Evolutionary conservation across 495 filamentous ascomycete genomes (phyloP).

Genomic region (Aspergillus bridgeri): DNA sequence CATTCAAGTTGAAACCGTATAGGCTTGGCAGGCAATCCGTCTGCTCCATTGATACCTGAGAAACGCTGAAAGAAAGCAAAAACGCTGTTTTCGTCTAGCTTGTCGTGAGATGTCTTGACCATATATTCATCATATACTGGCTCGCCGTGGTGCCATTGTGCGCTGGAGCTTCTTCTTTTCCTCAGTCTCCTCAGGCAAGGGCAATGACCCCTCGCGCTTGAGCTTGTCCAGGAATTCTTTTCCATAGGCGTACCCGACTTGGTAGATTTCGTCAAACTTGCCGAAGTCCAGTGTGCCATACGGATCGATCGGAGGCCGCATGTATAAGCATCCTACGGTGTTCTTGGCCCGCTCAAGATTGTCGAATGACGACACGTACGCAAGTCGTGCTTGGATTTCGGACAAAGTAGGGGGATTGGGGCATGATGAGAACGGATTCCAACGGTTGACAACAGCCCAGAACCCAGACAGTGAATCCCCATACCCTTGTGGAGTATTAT

Average conservation of each 20-base stretch:
- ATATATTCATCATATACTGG: conserved; percentile 69
- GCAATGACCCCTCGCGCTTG: conserved; percentile 69
- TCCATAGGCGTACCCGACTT: conserved; percentile 82
- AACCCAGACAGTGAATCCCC: conserved; percentile 93
- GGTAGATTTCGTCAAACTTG: conserved; percentile 95
- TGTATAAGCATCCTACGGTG: conserved; percentile 83
- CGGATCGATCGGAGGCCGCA: conserved; percentile 89
- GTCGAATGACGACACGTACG: conserved; percentile 90
- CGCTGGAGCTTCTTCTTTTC: conserved; percentile 84
- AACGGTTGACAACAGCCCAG: conserved; percentile 90
- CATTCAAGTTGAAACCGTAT: neutral
- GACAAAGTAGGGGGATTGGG: conserved; percentile 93
- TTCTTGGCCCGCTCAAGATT: conserved; percentile 90
- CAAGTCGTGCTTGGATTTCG: conserved; percentile 91
- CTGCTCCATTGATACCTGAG: no score
- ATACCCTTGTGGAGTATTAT: conserved; percentile 83
- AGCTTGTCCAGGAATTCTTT: conserved; percentile 71
- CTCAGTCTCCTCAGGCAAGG: conserved; percentile 66
- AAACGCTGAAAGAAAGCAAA: neutral
- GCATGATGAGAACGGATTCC: conserved; percentile 86
- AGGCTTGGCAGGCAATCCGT: neutral
- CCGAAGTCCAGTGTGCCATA: conserved; percentile 95
- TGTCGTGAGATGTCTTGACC: no score
- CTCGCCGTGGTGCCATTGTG: conserved; percentile 89
- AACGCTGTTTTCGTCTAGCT: neutral